Conservation (phyloP, 768 basidiomycete species). For the Leucocoprinus birnbaumii region DNA sequence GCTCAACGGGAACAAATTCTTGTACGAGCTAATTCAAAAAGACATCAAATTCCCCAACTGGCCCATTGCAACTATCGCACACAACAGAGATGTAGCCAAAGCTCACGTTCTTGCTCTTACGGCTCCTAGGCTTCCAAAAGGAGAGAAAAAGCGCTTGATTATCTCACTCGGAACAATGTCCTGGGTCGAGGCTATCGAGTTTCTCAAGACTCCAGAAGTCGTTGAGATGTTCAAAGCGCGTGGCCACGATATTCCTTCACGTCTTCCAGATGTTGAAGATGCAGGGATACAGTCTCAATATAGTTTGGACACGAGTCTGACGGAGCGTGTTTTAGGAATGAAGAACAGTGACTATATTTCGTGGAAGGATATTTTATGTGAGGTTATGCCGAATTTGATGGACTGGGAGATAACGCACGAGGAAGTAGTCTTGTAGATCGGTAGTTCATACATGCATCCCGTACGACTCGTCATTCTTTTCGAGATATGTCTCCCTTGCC, state of each 20-base stretch:
- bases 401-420: not conserved
- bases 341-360: not conserved
- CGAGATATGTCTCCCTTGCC: too few relatives aligned
- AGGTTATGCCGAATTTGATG: not conserved
- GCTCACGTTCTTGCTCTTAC: not conserved
- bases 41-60: not conserved
- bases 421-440: too few relatives aligned
- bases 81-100: not conserved
- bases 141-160: not conserved
- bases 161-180: slow-evolving; percentile 1
- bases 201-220: slow-evolving; percentile 4
- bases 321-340: too few relatives aligned
- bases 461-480: too few relatives aligned
- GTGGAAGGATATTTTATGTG: not conserved
- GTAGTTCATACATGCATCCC: too few relatives aligned
- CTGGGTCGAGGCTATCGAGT: slow-evolving; percentile 4
- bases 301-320: too few relatives aligned
- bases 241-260: not conserved
- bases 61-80: not conserved
- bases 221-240: not conserved
- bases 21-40: not conserved
- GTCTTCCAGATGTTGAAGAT: too few relatives aligned
- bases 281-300: too few relatives aligned
- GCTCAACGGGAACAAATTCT: not conserved
- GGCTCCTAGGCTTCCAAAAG: not conserved